phyloP scores from a whole-genome alignment of 257 asterid species.

The Solanum chiquidenum region DNA sequence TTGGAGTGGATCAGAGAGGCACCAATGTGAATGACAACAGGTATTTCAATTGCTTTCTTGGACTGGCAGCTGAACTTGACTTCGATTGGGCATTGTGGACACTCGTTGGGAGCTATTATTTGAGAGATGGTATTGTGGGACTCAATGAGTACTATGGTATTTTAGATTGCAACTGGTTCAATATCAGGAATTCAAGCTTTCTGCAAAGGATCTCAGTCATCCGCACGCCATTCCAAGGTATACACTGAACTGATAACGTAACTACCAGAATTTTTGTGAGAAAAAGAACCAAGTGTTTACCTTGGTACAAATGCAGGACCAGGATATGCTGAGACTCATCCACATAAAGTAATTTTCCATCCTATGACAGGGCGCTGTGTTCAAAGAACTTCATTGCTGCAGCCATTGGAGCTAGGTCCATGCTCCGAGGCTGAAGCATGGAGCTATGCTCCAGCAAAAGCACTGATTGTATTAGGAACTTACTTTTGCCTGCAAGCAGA shows the following conservation, averaged over 20 bases:
- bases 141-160: conserved; percentile 66
- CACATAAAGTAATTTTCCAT: conserved; percentile 63
- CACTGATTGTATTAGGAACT: conserved; percentile 47
- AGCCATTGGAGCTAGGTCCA: conserved; percentile 60
- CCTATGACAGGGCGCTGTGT: conserved; percentile 79
- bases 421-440: conserved; percentile 74
- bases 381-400: conserved; percentile 25
- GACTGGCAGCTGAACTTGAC: conserved; percentile 83
- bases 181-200: conserved; percentile 43
- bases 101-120: conserved; percentile 71
- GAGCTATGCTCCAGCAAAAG: conserved; percentile 45
- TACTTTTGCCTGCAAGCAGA: conserved; percentile 70
- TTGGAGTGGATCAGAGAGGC: conserved; percentile 77
- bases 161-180: conserved; percentile 70
- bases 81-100: conserved; percentile 93
- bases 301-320: conserved; percentile 56
- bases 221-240: conserved; percentile 70
- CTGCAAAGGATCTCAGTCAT: conserved; percentile 54
- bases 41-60: conserved; percentile 76
- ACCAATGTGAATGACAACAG: conserved; percentile 77
- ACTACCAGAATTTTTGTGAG: background rate
- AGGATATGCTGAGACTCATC: conserved; percentile 31
- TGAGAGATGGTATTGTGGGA: conserved; percentile 61
- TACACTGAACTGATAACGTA: background rate
- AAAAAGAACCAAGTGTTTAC: background rate